Evolutionary conservation across 495 filamentous ascomycete genomes (phyloP), one percentile per base, ranked within the genome.

Genomic region (Neurospora sp.): DNA sequence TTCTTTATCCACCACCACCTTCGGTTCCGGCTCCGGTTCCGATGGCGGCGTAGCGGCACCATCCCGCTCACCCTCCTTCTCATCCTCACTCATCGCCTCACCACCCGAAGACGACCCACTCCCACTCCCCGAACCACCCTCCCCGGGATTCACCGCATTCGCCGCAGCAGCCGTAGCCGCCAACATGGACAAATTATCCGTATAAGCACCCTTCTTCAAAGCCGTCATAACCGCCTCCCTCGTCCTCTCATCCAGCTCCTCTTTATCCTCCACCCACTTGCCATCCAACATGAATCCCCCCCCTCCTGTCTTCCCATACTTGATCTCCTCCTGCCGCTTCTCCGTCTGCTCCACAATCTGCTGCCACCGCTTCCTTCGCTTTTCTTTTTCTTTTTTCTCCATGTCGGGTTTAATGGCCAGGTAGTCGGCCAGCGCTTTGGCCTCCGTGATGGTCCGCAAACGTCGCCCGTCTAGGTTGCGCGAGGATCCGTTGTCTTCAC

Each of bases 371-470:
- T 90, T 88, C 66, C 90, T 85, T 59, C 93, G 88, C 80, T 91
- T 91, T 79, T 96, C 94, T 73, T 94, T 93, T 79, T 97, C 95
- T 78, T 91, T 92, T 77, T 90, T 89, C 72, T 97, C 96, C 94
- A 98, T 97, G 72, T 97, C 96, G 0, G 96, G 96, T 79, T 98
- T 98, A 71, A 96, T 90, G 14, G 96, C 94, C 2, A 98, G 87
- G 79, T 97, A 98, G 80, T 98, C 95, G 0, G 96, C 94, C 39
- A 99, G 86, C 4, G 92, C 91, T 81, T 98, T 99, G 20, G 96
- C 96, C 77, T 98, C 95, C 71, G 91, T 94, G 46, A 99, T 91
- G 9, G 95, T 98, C 73, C 96, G 90, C 46, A 98, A 82, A 42
- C 96, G 89, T 10, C 96, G 91, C 0, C 96, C 96, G 76, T 98